Conservation (phyloP, 106 monocot species). For the Dendrobium catenatum region DNA sequence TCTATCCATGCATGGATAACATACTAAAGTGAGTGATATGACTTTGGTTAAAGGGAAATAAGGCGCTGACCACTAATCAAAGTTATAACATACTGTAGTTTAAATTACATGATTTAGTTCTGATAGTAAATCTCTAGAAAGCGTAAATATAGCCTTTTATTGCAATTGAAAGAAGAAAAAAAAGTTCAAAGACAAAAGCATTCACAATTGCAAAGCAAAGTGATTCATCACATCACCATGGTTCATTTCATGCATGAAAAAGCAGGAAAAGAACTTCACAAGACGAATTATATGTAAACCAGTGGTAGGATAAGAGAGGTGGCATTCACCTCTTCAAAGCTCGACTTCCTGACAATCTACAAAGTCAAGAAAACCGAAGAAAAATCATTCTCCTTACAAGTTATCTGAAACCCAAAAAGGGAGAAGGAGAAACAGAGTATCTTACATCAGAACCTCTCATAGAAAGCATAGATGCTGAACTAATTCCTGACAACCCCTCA, state of each 20-base stretch:
- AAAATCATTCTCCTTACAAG: background rate
- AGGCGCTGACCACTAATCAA: too few relatives aligned
- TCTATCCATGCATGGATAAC: too few relatives aligned
- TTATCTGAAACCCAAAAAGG: too few relatives aligned
- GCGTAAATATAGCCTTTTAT: background rate
- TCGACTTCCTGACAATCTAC: background rate
- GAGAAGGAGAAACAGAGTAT: background rate
- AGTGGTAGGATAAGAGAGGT: background rate
- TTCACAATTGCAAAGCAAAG: too few relatives aligned
- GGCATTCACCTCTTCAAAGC: background rate
- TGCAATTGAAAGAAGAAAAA: background rate
- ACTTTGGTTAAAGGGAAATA: too few relatives aligned
- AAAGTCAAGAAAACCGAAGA: background rate
- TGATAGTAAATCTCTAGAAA: too few relatives aligned
- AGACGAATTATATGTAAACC: background rate
- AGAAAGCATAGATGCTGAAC: slow-evolving; percentile 19
- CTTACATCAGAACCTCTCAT: slow-evolving; percentile 24
- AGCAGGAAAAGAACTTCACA: background rate
- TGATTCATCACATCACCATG: too few relatives aligned
- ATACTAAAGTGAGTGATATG: too few relatives aligned
- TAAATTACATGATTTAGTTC: too few relatives aligned
- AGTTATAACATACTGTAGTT: too few relatives aligned
- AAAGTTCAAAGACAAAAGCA: too few relatives aligned
- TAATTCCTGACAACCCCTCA: slow-evolving; percentile 30
- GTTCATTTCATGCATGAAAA: background rate